phyloP scores from a whole-genome alignment of 441 rosid genomes.

The Daphne laureola region DNA sequence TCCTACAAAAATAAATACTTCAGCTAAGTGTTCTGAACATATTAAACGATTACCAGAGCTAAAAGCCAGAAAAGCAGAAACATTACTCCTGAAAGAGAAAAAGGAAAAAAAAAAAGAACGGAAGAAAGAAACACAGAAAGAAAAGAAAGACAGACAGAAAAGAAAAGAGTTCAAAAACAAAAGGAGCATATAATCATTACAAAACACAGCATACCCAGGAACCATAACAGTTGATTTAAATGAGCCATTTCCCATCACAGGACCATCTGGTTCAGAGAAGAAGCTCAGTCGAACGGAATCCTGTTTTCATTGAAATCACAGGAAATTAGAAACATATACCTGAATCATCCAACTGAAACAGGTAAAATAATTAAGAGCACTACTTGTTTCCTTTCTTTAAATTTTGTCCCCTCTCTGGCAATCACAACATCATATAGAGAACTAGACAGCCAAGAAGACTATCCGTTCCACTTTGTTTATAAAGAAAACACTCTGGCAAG shows the following conservation, averaged over 20 bases:
- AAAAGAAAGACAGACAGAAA: constrained; percentile 15
- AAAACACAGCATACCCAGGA: constrained; percentile 60
- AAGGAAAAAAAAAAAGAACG: constrained; percentile 4
- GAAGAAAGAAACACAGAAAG: constrained; percentile 8
- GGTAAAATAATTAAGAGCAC: too few relatives aligned
- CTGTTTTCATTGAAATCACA: constrained; percentile 31
- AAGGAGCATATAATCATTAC: too few relatives aligned
- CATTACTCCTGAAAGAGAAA: too few relatives aligned
- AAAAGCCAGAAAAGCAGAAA: too few relatives aligned
- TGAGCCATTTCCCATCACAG: constrained; percentile 83
- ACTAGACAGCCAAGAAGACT: too few relatives aligned
- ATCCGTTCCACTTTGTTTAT: too few relatives aligned
- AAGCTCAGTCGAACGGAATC: constrained; percentile 62
- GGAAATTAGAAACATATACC: constrained; percentile 1
- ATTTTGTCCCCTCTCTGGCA: too few relatives aligned
- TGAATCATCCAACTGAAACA: not conserved
- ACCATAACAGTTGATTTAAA: constrained; percentile 67
- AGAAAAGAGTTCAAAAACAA: not conserved
- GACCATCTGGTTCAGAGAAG: constrained; percentile 94
- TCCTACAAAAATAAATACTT: constrained; percentile 35
- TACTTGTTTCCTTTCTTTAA: too few relatives aligned
- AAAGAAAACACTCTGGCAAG: too few relatives aligned
- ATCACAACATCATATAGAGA: too few relatives aligned
- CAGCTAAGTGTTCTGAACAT: constrained; percentile 1
- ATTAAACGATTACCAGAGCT: too few relatives aligned